A percentile compares a stretch with the other conserved stretches of the same genome.
These are phyloP conservation scores for Xylariaceae sp. DNA, from an alignment of 2,329 filamentous ascomycete species.

Conservation along the genomic window DNA sequence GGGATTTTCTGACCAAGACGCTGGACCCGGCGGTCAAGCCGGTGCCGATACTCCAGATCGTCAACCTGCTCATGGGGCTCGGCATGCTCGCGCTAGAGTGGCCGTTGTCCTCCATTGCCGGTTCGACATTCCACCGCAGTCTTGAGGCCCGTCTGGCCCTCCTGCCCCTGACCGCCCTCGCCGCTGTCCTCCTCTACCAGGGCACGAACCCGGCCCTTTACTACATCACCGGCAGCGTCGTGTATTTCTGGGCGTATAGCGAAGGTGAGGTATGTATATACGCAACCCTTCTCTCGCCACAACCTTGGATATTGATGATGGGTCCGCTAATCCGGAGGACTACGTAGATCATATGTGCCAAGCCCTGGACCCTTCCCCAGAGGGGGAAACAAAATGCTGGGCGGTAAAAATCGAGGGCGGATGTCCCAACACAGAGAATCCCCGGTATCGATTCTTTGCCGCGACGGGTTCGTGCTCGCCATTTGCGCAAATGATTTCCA, in stretches of 20 bases:
- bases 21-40: constrained; percentile 83
- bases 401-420: not conserved
- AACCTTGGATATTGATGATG: not conserved
- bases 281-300: not conserved
- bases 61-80: constrained; percentile 81
- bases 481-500: too few species aligned
- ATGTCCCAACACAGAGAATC: not conserved
- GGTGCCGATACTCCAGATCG: constrained; percentile 78
- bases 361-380: constrained; percentile 65
- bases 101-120: constrained; percentile 74
- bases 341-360: constrained; percentile 57
- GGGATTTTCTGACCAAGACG: constrained; percentile 90
- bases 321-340: constrained; percentile 1
- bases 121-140: constrained; percentile 73
- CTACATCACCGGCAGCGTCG: constrained; percentile 75
- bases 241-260: constrained; percentile 96
- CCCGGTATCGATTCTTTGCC: not conserved
- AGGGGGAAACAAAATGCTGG: constrained; percentile 34
- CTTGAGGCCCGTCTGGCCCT: constrained; percentile 80
- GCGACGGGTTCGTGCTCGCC: not conserved
- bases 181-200: constrained; percentile 79
- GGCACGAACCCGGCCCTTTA: constrained; percentile 88
- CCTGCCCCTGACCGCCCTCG: constrained; percentile 70
- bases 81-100: constrained; percentile 83
- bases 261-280: constrained; percentile 78